Evolutionary conservation across 1,139 yeast species (phyloP), one percentile per base, ranked within the genome.

Genomic region (Arxiozyma telluris): DNA sequence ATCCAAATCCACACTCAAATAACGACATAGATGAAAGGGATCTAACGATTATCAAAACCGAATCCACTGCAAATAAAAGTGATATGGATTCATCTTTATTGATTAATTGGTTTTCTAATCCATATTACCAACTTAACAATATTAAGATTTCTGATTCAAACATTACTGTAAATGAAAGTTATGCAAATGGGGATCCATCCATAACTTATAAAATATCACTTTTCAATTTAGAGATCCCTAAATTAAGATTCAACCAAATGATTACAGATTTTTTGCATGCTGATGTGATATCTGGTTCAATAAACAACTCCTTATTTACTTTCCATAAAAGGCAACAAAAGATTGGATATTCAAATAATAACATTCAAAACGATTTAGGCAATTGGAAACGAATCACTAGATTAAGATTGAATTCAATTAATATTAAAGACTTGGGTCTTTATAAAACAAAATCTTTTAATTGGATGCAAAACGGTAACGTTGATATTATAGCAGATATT

Each of bases 221-320:
- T 1, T 85, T 83, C 68, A 83, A 81, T 61, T 77, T 89, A 66
- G 86, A 82, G 54, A 66, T 85, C 55, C 83, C 86, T 7, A 78
- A 75, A 57, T 66, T 86, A 44, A 73, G 88, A 49, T 78, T 83
- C 20, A 76, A 78, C 54, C 76, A 85, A 71, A 63, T 83, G 44
- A 71, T 83, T 52, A 71, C 83, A 54, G 93, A 85, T 67, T 76
- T 85, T 55, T 78, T 86, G 70, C 82, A 82, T 64, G 87, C 90
- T 18, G 76, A 76, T 55, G 81, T 83, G 53, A 83, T 84, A 34
- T 81, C 85, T 20, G 94, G 94, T 0, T 80, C 90, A 0, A 75
- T 85, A 17, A 84, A 85, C 62, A 84, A 84, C 55, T 81, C 93
- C 0, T 74, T 86, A 72, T 85, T 85, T 69, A 84, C 89, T 1